Evolutionary conservation across 78 protist species (phyloP).

Genomic region (Dictyostelium capitatum): DNA sequence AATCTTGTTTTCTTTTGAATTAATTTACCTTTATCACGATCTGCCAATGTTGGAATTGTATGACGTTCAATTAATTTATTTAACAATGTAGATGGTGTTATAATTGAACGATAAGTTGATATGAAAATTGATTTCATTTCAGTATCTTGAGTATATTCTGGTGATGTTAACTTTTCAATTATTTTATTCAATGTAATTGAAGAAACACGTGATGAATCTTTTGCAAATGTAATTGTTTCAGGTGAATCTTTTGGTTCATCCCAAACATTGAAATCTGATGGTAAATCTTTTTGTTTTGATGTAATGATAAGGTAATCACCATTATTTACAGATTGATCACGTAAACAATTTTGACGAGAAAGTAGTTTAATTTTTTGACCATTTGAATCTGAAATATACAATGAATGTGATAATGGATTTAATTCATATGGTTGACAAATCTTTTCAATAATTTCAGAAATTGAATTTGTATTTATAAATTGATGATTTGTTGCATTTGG

Average conservation of each 20-base stretch:
- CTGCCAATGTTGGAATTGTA: background rate
- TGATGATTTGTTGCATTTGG: background rate
- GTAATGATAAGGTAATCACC: constrained; percentile 9
- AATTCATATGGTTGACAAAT: background rate
- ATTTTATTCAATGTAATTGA: constrained; percentile 19
- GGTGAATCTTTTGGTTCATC: constrained; percentile 39
- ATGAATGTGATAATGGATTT: constrained; percentile 8
- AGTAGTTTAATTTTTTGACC: constrained; percentile 23
- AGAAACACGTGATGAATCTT: background rate
- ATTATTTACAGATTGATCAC: constrained; percentile 17
- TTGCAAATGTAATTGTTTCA: constrained; percentile 7
- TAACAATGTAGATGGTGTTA: constrained; percentile 1
- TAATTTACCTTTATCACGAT: constrained; percentile 12
- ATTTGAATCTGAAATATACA: background rate
- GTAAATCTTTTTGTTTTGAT: constrained; percentile 47
- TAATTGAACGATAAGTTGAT: constrained; percentile 20
- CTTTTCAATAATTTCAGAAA: constrained; percentile 28
- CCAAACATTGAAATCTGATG: constrained; percentile 48
- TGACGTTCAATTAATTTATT: constrained; percentile 32
- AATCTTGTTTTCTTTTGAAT: constrained; percentile 36
- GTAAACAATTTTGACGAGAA: constrained; percentile 23
- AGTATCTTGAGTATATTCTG: constrained; percentile 2
- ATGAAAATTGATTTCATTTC: background rate
- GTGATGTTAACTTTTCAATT: constrained; percentile 19
- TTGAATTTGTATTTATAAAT: constrained; percentile 12